A percentile compares a stretch with the other conserved stretches of the same genome.
phyloP scores from a whole-genome alignment of 345 rosid species.

The Reutealis trisperma region DNA sequence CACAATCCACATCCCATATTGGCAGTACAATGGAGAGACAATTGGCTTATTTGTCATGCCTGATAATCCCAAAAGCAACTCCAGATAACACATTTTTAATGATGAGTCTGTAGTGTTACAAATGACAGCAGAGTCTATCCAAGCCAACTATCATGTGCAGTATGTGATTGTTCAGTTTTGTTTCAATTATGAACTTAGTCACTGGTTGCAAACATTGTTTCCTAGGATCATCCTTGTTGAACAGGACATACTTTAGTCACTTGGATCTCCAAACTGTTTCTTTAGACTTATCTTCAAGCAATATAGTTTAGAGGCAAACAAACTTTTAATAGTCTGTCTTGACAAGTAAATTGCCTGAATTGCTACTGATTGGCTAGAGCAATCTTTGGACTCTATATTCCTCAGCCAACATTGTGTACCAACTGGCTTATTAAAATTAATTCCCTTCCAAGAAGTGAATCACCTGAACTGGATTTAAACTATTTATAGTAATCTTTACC shows the following conservation, averaged over 20 bases:
- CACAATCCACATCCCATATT: too few relatives aligned
- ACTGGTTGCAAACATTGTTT: neutral
- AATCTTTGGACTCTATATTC: neutral
- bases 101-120: neutral
- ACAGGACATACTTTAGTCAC: neutral
- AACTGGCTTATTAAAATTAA: neutral
- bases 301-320: neutral
- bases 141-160: neutral
- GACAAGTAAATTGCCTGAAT: neutral
- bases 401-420: neutral
- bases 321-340: neutral
- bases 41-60: neutral
- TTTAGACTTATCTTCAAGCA: neutral
- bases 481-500: conserved; percentile 40
- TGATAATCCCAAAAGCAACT: neutral
- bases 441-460: neutral
- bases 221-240: neutral
- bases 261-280: neutral
- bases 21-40: too few relatives aligned
- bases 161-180: neutral
- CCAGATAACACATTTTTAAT: neutral
- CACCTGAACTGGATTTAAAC: neutral
- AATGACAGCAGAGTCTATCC: neutral
- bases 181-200: neutral
- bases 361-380: neutral